Percentiles rank a stretch among this genome's conserved stretches.
Conservation (phyloP, 331 rosid species). For the Quercus tomentella region DNA sequence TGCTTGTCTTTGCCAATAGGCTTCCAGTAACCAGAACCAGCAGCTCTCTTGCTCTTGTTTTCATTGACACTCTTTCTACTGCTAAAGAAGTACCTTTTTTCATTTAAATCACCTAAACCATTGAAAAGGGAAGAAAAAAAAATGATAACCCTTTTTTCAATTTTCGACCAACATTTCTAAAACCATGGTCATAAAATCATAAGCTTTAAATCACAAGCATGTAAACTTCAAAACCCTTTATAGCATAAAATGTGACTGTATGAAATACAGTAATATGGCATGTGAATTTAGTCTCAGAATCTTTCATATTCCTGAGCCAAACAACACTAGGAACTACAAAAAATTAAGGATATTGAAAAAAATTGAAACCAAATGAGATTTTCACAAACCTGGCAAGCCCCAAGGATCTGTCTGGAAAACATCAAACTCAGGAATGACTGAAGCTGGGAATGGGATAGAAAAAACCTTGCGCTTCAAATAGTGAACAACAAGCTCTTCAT, state of each 20-base stretch:
- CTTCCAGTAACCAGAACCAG: slow-evolving; percentile 55
- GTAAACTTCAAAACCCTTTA: not conserved
- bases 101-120: slow-evolving; percentile 10
- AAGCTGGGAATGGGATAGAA: slow-evolving; percentile 27
- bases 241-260: not conserved
- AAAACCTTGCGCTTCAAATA: slow-evolving; percentile 45
- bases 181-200: not conserved
- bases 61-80: not conserved
- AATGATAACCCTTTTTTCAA: not conserved
- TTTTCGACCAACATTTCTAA: not conserved
- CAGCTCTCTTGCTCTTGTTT: slow-evolving; percentile 9
- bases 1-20: not conserved
- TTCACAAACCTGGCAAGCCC: slow-evolving; percentile 43
- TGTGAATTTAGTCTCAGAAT: not conserved
- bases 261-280: not conserved
- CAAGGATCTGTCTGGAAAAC: slow-evolving; percentile 47
- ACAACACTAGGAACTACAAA: not conserved
- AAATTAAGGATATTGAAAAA: not conserved
- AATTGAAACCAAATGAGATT: not conserved
- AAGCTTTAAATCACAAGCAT: not conserved
- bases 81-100: slow-evolving; percentile 44
- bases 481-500: slow-evolving; percentile 46
- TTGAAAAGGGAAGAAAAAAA: not conserved
- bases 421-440: slow-evolving; percentile 49
- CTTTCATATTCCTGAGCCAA: not conserved